Evolutionary conservation across 2,329 filamentous ascomycete species (phyloP).

Genomic region (Penicillium sp.): DNA sequence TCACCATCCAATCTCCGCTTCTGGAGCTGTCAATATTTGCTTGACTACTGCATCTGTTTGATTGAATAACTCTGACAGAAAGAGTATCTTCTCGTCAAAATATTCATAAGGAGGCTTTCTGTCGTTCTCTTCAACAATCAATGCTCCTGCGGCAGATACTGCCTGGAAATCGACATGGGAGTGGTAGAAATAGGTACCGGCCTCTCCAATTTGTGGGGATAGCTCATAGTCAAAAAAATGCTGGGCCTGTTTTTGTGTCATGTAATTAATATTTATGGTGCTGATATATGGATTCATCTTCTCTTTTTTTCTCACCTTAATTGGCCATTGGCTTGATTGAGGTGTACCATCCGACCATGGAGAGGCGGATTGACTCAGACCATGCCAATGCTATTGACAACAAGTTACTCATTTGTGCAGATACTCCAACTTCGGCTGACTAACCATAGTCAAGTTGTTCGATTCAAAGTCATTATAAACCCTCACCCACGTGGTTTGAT

Average conservation of each 20-base stretch:
- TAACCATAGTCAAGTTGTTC: constrained; percentile 55
- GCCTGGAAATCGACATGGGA: constrained; percentile 64
- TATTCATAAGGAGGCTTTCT: constrained; percentile 55
- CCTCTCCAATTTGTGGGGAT: constrained; percentile 48
- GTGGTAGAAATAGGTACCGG: constrained; percentile 66
- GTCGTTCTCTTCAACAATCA: constrained; percentile 52
- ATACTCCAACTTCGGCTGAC: too few species aligned
- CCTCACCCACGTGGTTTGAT: constrained; percentile 19
- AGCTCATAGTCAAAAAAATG: constrained; percentile 68
- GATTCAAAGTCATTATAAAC: constrained; percentile 56
- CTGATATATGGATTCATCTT: not conserved
- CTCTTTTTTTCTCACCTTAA: constrained; percentile 55
- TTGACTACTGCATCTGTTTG: constrained; percentile 52
- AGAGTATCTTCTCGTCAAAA: constrained; percentile 57
- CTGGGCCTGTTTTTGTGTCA: not conserved
- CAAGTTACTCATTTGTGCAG: constrained; percentile 16
- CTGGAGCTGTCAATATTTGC: constrained; percentile 47
- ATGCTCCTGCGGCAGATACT: constrained; percentile 52
- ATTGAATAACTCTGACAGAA: constrained; percentile 56
- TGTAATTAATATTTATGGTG: not conserved
- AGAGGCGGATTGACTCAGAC: constrained; percentile 55
- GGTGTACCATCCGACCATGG: constrained; percentile 64
- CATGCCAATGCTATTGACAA: constrained; percentile 62
- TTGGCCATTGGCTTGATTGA: constrained; percentile 61
- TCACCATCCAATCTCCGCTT: too few species aligned